A percentile compares a stretch with the other conserved stretches of the same genome.
Evolutionary conservation across 148 eudicot genomes (phyloP).

Genomic region (Nyssa sinensis): DNA sequence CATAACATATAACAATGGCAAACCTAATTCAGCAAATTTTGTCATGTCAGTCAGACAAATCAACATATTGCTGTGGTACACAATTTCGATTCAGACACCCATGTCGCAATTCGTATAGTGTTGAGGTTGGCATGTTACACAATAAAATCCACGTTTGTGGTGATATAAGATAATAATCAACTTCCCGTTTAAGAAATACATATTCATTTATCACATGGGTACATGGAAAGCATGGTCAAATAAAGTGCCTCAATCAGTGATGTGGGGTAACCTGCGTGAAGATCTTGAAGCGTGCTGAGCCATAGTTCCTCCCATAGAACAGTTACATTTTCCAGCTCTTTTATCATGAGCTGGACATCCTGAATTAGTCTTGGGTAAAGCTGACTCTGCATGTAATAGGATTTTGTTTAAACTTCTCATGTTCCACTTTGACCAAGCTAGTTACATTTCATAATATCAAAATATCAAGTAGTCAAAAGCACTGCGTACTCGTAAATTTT

Average conservation of each 20-base stretch:
- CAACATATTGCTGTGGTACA: neutral
- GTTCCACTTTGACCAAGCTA: conserved; percentile 11
- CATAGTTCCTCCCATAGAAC: conserved; percentile 99
- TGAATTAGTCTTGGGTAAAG: conserved; percentile 85
- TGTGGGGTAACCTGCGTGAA: conserved; percentile 78
- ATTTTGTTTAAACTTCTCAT: neutral
- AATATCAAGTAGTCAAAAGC: conserved; percentile 2
- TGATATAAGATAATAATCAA: neutral
- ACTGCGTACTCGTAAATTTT: neutral
- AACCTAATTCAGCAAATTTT: neutral
- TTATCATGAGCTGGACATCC: conserved; percentile 90
- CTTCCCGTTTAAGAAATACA: neutral
- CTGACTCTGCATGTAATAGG: conserved; percentile 57
- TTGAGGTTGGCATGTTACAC: neutral
- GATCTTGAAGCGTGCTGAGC: conserved; percentile 98
- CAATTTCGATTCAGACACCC: neutral
- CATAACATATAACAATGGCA: neutral
- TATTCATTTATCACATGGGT: neutral
- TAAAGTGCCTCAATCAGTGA: neutral
- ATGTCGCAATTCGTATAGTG: neutral
- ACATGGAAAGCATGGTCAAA: neutral
- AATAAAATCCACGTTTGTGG: neutral
- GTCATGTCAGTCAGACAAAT: conserved; percentile 2
- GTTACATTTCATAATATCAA: neutral
- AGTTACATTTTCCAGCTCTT: conserved; percentile 91